phyloP scores from a whole-genome alignment of 2,329 filamentous ascomycete species.

The Dothiorella sarmentorum region DNA sequence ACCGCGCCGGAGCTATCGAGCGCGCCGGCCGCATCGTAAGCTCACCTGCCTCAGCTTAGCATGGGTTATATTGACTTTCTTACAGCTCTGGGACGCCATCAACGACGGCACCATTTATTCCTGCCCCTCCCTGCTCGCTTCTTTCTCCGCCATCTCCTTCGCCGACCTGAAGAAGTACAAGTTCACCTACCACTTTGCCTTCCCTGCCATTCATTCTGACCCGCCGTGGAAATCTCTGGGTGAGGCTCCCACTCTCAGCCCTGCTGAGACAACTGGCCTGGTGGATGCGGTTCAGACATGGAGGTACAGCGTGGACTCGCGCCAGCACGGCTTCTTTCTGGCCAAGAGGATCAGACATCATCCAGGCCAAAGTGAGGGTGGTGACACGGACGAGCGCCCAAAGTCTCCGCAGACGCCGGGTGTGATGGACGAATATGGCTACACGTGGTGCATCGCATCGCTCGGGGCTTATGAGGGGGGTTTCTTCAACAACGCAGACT shows the following conservation, averaged over 20 bases:
- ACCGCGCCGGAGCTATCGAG: slow-evolving; percentile 74
- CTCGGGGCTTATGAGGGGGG: slow-evolving; percentile 77
- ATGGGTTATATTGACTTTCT: slow-evolving; percentile 6
- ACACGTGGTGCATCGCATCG: slow-evolving; percentile 72
- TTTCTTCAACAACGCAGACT: slow-evolving; percentile 72
- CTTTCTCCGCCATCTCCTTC: slow-evolving; percentile 85
- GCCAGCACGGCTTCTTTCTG: slow-evolving; percentile 95
- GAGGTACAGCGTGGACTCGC: slow-evolving; percentile 74
- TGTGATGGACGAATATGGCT: slow-evolving; percentile 56
- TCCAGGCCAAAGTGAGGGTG: not conserved
- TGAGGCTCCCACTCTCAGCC: slow-evolving; percentile 49
- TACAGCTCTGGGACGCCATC: slow-evolving; percentile 95
- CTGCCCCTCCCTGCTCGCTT: slow-evolving; percentile 83
- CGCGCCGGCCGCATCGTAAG: slow-evolving; percentile 73
- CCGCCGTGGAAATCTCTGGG: slow-evolving; percentile 65
- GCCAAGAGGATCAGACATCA: slow-evolving; percentile 64
- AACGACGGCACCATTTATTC: slow-evolving; percentile 95
- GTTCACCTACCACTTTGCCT: slow-evolving; percentile 98
- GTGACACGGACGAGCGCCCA: slow-evolving; percentile 28
- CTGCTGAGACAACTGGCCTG: slow-evolving; percentile 70
- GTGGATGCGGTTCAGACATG: slow-evolving; percentile 84
- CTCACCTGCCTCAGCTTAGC: not conserved
- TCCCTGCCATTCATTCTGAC: slow-evolving; percentile 86
- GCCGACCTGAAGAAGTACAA: slow-evolving; percentile 97
- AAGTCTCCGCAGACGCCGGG: slow-evolving; percentile 45